Percentiles rank a stretch among this genome's conserved stretches.
These are phyloP conservation scores for Suhomyces ambrosiae DNA, from an alignment of 1,139 yeast genomes.

Conservation along the genomic window DNA sequence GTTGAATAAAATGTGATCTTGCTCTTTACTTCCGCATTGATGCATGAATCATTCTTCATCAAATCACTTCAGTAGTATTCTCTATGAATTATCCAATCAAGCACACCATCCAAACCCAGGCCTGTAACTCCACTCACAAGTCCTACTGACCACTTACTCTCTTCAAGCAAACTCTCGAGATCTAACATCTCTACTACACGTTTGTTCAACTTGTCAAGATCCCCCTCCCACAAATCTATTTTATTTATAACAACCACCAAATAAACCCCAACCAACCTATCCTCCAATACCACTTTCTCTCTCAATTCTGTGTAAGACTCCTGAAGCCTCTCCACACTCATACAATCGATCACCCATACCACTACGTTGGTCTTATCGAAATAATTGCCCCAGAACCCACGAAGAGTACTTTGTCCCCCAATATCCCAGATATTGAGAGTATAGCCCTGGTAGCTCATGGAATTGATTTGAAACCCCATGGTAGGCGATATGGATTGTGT, in stretches of 20 bases:
- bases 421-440: constrained; percentile 72
- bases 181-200: constrained; percentile 27
- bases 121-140: constrained; percentile 65
- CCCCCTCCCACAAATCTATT: constrained; percentile 40
- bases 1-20: too few relatives aligned
- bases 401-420: constrained; percentile 79
- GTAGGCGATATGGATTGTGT: constrained; percentile 47
- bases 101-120: constrained; percentile 42
- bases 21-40: too few relatives aligned
- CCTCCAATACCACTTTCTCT: constrained; percentile 61
- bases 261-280: constrained; percentile 67
- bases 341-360: constrained; percentile 90
- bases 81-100: constrained; percentile 48
- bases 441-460: constrained; percentile 33
- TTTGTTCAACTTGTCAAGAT: constrained; percentile 20
- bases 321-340: constrained; percentile 58
- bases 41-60: background rate
- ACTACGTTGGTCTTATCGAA: constrained; percentile 83
- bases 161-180: constrained; percentile 24
- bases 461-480: constrained; percentile 54
- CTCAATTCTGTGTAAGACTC: constrained; percentile 70
- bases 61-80: constrained; percentile 12
- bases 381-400: constrained; percentile 90
- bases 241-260: constrained; percentile 61
- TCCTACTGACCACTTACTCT: constrained; percentile 38